Evolutionary conservation across 345 rosid species (phyloP), one percentile per base, ranked within the genome.

Genomic region (Combretum micranthum): DNA sequence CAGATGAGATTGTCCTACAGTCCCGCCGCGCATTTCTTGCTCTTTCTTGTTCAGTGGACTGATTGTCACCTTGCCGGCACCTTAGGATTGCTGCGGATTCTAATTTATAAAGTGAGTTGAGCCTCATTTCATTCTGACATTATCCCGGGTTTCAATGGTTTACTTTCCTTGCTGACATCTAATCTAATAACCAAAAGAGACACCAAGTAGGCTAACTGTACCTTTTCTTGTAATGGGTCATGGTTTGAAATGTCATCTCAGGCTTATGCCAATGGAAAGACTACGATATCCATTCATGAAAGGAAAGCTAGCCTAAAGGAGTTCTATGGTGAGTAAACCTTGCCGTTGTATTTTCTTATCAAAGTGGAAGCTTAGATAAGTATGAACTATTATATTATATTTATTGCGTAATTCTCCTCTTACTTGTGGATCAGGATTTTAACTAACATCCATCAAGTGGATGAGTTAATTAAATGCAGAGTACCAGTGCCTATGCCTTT

Each of bases 1-100:
- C 97, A 90, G 65, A 90, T 93, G 99, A 83, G 99, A 75, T 64
- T 93, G 32, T 93, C 95, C 12, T 89, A 87, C 74, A 85, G 97
- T 65, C 94, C 96, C 2, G 92, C 86, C 15, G 99, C 97, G 61
- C 88, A 78, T 50, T 62, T 86, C 62, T 81, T 93, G 52, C 86
- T 93, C 50, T 93, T 89, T 75, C 97, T 93, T 55, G 83, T 90
- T 62, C 99, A 85, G 59, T 93, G 99, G 99, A 85, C 95, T 11
- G 96, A 83, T 70, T 93, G 90, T 62, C 83, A 80, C 67, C n/a
- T 93, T 51, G 96, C 96, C 0, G 96, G 95, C 59, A 72, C 92
- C 52, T 78, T 93, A 62, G 99, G 99, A 15, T 73, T 93, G 71
- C 97, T 93, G 59, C 79, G 92, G 65, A 77, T 93, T 64, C 90